Percentiles rank a stretch among this genome's conserved stretches.
phyloP scores from a whole-genome alignment of 805 yeast genomes.

The Metschnikowia cubensis region DNA sequence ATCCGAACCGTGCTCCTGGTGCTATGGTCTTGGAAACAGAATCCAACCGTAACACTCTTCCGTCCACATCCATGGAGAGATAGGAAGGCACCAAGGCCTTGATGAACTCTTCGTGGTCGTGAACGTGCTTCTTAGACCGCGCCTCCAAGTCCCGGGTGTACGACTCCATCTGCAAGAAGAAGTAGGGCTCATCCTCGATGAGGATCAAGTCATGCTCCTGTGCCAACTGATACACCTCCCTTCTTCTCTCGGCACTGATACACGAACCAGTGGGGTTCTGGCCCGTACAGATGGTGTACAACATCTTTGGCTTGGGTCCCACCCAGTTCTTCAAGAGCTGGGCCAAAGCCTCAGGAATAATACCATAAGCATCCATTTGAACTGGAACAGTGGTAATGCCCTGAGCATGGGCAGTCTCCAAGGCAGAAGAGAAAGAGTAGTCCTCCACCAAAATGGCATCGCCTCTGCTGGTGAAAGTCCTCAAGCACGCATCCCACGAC shows the following conservation, averaged over 20 bases:
- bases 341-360: slow-evolving; percentile 68
- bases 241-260: slow-evolving; percentile 71
- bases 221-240: slow-evolving; percentile 69
- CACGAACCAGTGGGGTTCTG: slow-evolving; percentile 98
- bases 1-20: slow-evolving; percentile 86
- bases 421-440: slow-evolving; percentile 76
- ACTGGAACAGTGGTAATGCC: slow-evolving; percentile 69
- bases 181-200: slow-evolving; percentile 96
- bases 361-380: slow-evolving; percentile 74
- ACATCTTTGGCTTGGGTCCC: slow-evolving; percentile 71
- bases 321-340: slow-evolving; percentile 65
- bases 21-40: slow-evolving; percentile 89
- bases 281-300: slow-evolving; percentile 92
- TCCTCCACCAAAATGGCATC: slow-evolving; percentile 84
- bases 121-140: slow-evolving; percentile 31
- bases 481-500: slow-evolving; percentile 76
- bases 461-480: slow-evolving; percentile 73
- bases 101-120: slow-evolving; percentile 60
- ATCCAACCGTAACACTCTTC: slow-evolving; percentile 85
- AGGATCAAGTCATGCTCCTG: slow-evolving; percentile 82
- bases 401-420: slow-evolving; percentile 74
- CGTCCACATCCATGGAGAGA: slow-evolving; percentile 73
- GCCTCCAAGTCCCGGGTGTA: slow-evolving; percentile 47
- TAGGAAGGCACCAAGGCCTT: slow-evolving; percentile 70
- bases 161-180: slow-evolving; percentile 87